phyloP scores from a whole-genome alignment of 169 alveolate genomes.

The Plasmodium ovale region DNA sequence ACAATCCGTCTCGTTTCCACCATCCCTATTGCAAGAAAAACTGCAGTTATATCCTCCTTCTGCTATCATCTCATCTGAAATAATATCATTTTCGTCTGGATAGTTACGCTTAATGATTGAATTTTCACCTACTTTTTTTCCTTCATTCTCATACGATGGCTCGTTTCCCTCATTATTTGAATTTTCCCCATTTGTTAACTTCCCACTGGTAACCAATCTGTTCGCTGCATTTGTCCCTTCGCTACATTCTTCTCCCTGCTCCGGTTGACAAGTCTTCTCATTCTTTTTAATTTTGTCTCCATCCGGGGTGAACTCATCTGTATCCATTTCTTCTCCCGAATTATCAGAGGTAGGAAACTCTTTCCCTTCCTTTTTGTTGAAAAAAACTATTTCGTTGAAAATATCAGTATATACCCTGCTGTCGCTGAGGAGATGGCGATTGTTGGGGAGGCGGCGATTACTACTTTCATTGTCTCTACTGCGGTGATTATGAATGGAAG shows the following conservation, averaged over 20 bases:
- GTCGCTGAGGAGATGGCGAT: too few relatives aligned
- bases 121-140: too few relatives aligned
- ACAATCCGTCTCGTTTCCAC: neutral
- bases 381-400: constrained; percentile 61
- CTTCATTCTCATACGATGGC: too few relatives aligned
- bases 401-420: constrained; percentile 25
- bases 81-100: neutral
- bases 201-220: too few relatives aligned
- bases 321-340: neutral
- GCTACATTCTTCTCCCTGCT: neutral
- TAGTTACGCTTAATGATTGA: neutral
- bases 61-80: neutral
- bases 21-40: too few relatives aligned
- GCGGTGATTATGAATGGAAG: too few relatives aligned
- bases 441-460: too few relatives aligned
- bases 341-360: neutral
- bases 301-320: neutral
- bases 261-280: neutral
- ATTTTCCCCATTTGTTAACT: too few relatives aligned
- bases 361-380: constrained; percentile 16
- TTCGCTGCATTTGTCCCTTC: neutral
- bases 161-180: too few relatives aligned
- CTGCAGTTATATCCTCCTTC: too few relatives aligned
- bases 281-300: neutral
- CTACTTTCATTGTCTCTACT: neutral